phyloP scores from a whole-genome alignment of 2,329 filamentous ascomycete genomes.

The Trichophyton benhamiae region DNA sequence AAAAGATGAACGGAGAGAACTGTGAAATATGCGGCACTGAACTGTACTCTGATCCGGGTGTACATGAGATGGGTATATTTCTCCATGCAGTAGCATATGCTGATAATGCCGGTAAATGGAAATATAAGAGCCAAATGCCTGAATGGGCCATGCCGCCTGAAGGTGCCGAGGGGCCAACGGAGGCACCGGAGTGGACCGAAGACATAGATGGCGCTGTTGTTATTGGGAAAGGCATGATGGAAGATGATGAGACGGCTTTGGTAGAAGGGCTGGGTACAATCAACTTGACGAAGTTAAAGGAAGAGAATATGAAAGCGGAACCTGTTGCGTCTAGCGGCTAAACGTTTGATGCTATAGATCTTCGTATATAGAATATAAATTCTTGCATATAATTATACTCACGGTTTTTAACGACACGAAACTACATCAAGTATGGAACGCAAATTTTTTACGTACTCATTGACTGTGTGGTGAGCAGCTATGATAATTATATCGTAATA shows the following conservation, averaged over 20 bases:
- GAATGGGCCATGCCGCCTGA: constrained; percentile 73
- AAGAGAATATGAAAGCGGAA: neutral
- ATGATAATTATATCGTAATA: neutral
- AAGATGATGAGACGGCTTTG: constrained; percentile 14
- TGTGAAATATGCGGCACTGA: constrained; percentile 77
- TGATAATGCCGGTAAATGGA: constrained; percentile 70
- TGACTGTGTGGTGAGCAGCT: neutral
- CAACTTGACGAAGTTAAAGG: constrained; percentile 7
- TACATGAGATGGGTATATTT: constrained; percentile 84
- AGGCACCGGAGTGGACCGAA: constrained; percentile 42
- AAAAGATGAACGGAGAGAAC: constrained; percentile 77
- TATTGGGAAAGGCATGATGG: constrained; percentile 22
- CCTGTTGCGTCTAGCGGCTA: neutral
- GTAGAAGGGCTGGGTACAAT: constrained; percentile 15
- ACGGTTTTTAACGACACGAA: neutral
- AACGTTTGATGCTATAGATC: neutral
- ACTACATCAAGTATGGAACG: neutral
- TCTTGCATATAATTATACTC: neutral
- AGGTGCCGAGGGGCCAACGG: constrained; percentile 57
- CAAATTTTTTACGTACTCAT: neutral
- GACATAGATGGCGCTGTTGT: constrained; percentile 28
- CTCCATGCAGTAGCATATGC: constrained; percentile 86
- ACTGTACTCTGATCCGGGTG: constrained; percentile 82
- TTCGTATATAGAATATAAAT: neutral
- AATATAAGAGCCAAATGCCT: constrained; percentile 73